Conservation (phyloP, 768 basidiomycete genomes). For the Suillus decipiens region DNA sequence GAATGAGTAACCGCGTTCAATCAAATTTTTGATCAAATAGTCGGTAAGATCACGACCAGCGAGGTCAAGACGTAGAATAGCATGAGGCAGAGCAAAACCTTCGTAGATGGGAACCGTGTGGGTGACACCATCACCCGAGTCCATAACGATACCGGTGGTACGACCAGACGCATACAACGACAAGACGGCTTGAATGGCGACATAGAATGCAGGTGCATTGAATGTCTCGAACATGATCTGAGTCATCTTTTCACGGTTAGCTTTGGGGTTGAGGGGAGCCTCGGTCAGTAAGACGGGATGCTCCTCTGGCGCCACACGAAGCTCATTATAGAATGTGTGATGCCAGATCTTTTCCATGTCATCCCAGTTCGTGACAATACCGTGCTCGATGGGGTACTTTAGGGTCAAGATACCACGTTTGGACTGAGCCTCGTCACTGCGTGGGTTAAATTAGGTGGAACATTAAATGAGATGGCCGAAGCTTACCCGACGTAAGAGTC, state of each 20-base stretch:
- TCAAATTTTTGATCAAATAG: constrained; percentile 79
- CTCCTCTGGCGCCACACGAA: constrained; percentile 77
- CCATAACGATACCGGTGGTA: constrained; percentile 92
- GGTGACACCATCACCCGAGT: constrained; percentile 95
- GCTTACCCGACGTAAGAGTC: constrained; percentile 91
- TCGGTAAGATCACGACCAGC: constrained; percentile 93
- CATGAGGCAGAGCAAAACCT: constrained; percentile 90
- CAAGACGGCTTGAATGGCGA: constrained; percentile 72
- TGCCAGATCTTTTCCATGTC: constrained; percentile 99
- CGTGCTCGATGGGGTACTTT: constrained; percentile 94
- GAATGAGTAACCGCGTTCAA: constrained; percentile 94
- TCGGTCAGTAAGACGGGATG: constrained; percentile 74
- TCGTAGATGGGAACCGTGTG: constrained; percentile 98
- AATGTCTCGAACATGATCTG: constrained; percentile 84
- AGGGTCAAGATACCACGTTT: constrained; percentile 94
- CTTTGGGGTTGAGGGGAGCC: constrained; percentile 73
- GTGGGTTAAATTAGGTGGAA: constrained; percentile 13
- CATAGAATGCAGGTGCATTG: constrained; percentile 75
- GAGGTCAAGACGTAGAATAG: constrained; percentile 89
- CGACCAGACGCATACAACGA: constrained; percentile 91
- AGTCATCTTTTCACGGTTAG: constrained; percentile 75
- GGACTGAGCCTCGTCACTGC: constrained; percentile 86
- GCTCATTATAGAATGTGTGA: constrained; percentile 90
- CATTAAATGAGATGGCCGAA: constrained; percentile 8
- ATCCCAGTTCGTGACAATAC: constrained; percentile 98